Evolutionary conservation across 495 filamentous ascomycete genomes (phyloP).

Genomic region (Entonaema liquescens): DNA sequence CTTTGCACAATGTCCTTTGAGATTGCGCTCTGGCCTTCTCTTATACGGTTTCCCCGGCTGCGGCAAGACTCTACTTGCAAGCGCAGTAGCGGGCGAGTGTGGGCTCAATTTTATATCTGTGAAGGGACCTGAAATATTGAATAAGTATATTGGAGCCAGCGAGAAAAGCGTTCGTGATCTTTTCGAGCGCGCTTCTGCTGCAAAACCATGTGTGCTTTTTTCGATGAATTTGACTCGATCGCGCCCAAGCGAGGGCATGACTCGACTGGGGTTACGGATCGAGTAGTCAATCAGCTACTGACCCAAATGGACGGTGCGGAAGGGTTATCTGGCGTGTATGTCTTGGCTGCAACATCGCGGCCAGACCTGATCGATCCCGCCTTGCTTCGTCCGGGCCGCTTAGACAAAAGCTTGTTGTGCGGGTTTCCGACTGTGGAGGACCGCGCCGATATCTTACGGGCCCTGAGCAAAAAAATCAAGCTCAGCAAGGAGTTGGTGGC

Average conservation of each 20-base stretch:
- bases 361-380: conserved; percentile 97
- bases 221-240: conserved; percentile 97
- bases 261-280: conserved; percentile 93
- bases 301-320: conserved; percentile 99
- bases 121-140: conserved; percentile 96
- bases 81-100: conserved; percentile 93
- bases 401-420: conserved; percentile 91
- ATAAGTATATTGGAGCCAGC: conserved; percentile 97
- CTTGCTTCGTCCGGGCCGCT: conserved; percentile 82
- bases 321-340: conserved; percentile 91
- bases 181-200: conserved; percentile 90
- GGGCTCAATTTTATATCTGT: conserved; percentile 98
- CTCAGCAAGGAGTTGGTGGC: conserved; percentile 68
- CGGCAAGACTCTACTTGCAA: conserved; percentile 93
- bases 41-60: conserved; percentile 96
- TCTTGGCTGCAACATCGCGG: conserved; percentile 88
- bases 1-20: conserved; percentile 92
- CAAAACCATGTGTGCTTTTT: conserved; percentile 94
- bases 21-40: conserved; percentile 88
- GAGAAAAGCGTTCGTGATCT: conserved; percentile 95
- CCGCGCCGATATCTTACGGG: conserved; percentile 83
- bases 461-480: conserved; percentile 79
- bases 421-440: conserved; percentile 83
- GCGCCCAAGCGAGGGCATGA: conserved; percentile 97
- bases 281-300: conserved; percentile 97